Conservation (phyloP, 441 rosid genomes). For the Populus hybrid region DNA sequence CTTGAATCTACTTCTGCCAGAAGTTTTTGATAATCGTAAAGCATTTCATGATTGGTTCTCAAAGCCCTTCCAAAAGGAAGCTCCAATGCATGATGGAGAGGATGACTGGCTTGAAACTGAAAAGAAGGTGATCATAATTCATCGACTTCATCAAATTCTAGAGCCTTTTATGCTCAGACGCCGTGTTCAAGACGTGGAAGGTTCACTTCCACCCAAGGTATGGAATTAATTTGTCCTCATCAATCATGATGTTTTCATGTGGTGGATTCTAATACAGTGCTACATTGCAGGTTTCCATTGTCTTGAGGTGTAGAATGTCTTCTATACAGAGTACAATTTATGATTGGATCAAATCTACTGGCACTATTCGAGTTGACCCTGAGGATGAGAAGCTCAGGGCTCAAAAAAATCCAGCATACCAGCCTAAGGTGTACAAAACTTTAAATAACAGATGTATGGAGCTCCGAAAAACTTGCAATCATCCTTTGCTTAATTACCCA, state of each 20-base stretch:
- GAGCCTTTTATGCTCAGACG: slow-evolving; percentile 99
- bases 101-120: slow-evolving; percentile 99
- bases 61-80: slow-evolving; percentile 96
- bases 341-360: slow-evolving; percentile 99
- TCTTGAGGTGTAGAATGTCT: slow-evolving; percentile 97
- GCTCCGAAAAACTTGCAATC: slow-evolving; percentile 95
- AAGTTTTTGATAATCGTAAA: slow-evolving; percentile 97
- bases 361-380: slow-evolving; percentile 95
- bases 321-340: slow-evolving; percentile 93
- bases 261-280: slow-evolving; percentile 32
- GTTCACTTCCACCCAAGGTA: slow-evolving; percentile 99
- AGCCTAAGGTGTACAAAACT: slow-evolving; percentile 70
- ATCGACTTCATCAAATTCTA: slow-evolving; percentile 97
- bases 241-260: slow-evolving; percentile 14
- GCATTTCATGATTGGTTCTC: slow-evolving; percentile 99
- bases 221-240: slow-evolving; percentile 11
- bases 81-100: slow-evolving; percentile 73
- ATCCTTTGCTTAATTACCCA: slow-evolving; percentile 97
- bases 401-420: slow-evolving; percentile 78
- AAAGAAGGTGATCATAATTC: slow-evolving; percentile 97
- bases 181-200: slow-evolving; percentile 99
- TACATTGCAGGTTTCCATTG: slow-evolving; percentile 76
- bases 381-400: slow-evolving; percentile 82
- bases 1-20: slow-evolving; percentile 96
- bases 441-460: slow-evolving; percentile 99